Evolutionary conservation across 176 grass and related monocot species (phyloP).

Genomic region (Musa schizocarpa): DNA sequence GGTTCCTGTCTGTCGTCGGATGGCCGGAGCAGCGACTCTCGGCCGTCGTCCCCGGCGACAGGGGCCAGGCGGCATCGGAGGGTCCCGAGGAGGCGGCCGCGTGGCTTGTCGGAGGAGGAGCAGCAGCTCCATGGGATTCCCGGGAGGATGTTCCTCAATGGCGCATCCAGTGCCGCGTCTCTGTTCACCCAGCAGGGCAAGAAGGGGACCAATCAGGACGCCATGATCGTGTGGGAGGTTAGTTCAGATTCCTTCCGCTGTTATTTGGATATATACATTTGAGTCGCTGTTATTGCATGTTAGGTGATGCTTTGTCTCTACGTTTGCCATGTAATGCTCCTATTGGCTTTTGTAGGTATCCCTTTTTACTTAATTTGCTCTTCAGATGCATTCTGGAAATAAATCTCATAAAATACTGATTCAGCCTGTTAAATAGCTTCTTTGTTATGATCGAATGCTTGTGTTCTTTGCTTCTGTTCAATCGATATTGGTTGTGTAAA

Average conservation of each 20-base stretch:
- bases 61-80: neutral
- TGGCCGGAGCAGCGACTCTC: conserved; percentile 20
- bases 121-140: conserved; percentile 1
- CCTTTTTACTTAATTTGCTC: neutral
- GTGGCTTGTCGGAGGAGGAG: neutral
- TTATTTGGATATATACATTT: neutral
- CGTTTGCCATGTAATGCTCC: neutral
- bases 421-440: neutral
- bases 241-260: neutral
- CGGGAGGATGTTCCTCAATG: conserved; percentile 8
- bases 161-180: conserved; percentile 8
- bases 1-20: conserved; percentile 2
- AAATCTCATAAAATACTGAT: neutral
- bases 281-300: neutral
- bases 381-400: neutral
- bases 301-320: neutral
- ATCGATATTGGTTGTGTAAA: neutral
- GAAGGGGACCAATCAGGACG: conserved; percentile 23
- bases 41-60: conserved; percentile 8
- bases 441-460: too few relatives aligned
- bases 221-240: conserved; percentile 22
- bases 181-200: conserved; percentile 15
- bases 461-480: neutral
- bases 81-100: neutral
- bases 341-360: too few relatives aligned